Conservation (phyloP, 2,329 filamentous ascomycete genomes). For the Beauveria asiatica region DNA sequence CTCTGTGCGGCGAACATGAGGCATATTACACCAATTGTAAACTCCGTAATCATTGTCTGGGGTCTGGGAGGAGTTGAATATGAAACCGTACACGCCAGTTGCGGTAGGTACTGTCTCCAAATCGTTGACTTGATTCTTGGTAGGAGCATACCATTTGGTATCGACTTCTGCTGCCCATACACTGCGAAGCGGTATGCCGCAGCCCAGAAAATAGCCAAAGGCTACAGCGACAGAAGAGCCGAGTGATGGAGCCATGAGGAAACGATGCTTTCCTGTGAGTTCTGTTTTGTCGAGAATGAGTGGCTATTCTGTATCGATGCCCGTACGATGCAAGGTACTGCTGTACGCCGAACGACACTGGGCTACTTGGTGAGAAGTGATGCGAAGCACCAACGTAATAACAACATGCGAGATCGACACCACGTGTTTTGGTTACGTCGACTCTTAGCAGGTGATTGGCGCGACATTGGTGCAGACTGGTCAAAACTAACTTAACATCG, state of each 20-base stretch:
- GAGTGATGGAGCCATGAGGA: neutral
- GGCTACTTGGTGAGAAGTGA: neutral
- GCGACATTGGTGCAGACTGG: neutral
- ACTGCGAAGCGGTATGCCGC: conserved; percentile 6
- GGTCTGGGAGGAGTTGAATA: conserved; percentile 58
- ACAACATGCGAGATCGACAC: neutral
- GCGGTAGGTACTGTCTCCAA: conserved; percentile 48
- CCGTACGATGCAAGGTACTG: neutral
- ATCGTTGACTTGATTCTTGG: conserved; percentile 49
- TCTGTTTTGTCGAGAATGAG: neutral
- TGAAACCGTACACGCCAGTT: conserved; percentile 61
- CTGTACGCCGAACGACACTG: neutral
- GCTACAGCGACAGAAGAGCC: conserved; percentile 1
- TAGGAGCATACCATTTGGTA: conserved; percentile 50
- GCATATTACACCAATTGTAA: conserved; percentile 87
- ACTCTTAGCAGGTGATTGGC: neutral
- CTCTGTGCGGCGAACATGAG: conserved; percentile 61
- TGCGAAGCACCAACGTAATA: neutral
- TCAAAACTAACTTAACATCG: neutral
- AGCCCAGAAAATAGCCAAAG: conserved; percentile 6
- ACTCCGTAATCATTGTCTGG: conserved; percentile 48
- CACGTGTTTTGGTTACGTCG: neutral
- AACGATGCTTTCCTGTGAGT: no score
- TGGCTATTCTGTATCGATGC: neutral
- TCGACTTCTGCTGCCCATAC: conserved; percentile 23